These are phyloP conservation scores for Phytopythium montanum DNA, from an alignment of 352 stramenopile genomes.

Conservation along the genomic window DNA sequence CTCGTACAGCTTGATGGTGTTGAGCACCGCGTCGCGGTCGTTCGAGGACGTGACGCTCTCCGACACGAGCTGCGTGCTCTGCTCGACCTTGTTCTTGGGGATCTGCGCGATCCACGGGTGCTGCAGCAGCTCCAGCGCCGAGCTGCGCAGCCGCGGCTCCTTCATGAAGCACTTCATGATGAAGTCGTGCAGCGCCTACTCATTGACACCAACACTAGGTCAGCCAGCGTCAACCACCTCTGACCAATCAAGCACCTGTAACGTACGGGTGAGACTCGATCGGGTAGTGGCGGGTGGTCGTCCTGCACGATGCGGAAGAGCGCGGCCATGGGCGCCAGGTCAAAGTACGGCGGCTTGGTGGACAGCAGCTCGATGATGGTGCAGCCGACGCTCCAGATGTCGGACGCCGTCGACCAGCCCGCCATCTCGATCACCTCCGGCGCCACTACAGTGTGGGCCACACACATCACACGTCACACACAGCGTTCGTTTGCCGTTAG, in stretches of 20 bases:
- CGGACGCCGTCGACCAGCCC: conserved; percentile 87
- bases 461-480: background rate
- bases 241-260: background rate
- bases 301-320: conserved; percentile 94
- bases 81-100: conserved; percentile 84
- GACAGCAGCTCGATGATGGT: conserved; percentile 94
- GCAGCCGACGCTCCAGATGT: conserved; percentile 95
- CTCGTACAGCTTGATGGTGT: conserved; percentile 85
- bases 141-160: conserved; percentile 77
- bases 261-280: conserved; percentile 80
- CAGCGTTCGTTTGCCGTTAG: background rate
- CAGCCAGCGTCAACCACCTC: no score
- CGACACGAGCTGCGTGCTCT: conserved; percentile 78
- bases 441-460: conserved; percentile 66
- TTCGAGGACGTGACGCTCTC: conserved; percentile 74
- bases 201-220: background rate
- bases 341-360: conserved; percentile 93
- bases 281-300: conserved; percentile 87
- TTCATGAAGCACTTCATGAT: conserved; percentile 93
- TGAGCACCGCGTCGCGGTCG: conserved; percentile 76
- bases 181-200: conserved; percentile 86
- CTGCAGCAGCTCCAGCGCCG: conserved; percentile 79
- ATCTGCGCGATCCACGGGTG: conserved; percentile 91
- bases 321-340: conserved; percentile 87
- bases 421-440: conserved; percentile 96